Evolutionary conservation across 306 rosid species (phyloP).

Genomic region (Morella rubra): DNA sequence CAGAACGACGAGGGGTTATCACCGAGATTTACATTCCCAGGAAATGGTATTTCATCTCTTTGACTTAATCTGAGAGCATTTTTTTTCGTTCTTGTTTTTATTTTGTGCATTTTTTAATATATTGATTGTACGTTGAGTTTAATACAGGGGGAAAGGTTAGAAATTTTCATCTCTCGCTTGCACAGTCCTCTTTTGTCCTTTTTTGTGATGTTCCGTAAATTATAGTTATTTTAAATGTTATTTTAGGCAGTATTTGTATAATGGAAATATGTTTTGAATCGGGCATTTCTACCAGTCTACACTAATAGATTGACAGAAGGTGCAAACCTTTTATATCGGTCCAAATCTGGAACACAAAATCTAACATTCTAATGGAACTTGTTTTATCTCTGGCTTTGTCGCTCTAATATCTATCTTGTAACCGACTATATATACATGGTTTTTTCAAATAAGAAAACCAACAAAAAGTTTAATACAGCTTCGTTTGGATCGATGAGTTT

Average conservation of each 20-base stretch:
- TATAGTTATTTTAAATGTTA: neutral
- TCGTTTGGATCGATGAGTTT: neutral
- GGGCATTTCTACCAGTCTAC: slow-evolving; percentile 1
- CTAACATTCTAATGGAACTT: neutral
- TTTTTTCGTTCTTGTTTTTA: neutral
- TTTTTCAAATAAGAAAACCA: neutral
- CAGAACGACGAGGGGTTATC: slow-evolving; percentile 60
- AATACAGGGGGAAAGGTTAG: slow-evolving; percentile 38
- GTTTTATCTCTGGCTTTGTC: neutral
- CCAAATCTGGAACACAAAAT: neutral
- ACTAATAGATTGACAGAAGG: neutral
- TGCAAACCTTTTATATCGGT: neutral
- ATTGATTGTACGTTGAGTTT: neutral
- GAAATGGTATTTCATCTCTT: slow-evolving; percentile 43
- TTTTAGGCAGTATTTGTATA: neutral
- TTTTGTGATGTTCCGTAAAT: neutral
- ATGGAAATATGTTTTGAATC: too few relatives aligned
- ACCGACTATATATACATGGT: too few relatives aligned
- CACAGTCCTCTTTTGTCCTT: neutral
- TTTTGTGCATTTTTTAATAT: neutral
- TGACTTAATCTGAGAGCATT: too few relatives aligned
- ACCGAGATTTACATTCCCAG: slow-evolving; percentile 68
- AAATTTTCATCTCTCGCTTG: neutral
- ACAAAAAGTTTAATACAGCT: neutral
- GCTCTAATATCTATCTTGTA: neutral